Evolutionary conservation across 148 eudicot species (phyloP), one percentile per base, ranked within the genome.

Genomic region (Talinum fruticosum): DNA sequence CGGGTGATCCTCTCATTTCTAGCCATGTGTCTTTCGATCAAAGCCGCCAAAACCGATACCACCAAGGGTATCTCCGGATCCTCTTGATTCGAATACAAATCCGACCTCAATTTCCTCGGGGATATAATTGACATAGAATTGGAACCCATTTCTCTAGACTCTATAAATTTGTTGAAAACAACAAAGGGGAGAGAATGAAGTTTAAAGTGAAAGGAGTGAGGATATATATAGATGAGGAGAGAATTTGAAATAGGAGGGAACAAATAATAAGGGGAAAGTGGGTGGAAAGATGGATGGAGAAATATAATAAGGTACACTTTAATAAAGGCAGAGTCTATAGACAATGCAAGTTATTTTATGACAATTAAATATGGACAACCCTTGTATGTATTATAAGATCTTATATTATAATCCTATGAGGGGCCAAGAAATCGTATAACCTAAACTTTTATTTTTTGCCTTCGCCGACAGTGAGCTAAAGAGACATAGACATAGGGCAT

Each of bases 1-100:
- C 81, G 87, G 26, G 81, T 76, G 34, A 90, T 87, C 67, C 97
- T 89, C 79, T 83, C 87, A 32, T 96, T 96, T 32, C 97, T 88
- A 0, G 90, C 86, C 81, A 96, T 73, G 38, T 88, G 92, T 73
- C 99, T 85, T 66, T 93, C 93, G 8, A 96, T 90, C 5, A 96
- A 82, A 21, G 99, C 94, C 28, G 99, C 90, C 13, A 96, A 88
- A 37, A 96, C 99, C 8, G 97, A 91, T 32, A 96, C 90, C 15
- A 93, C 99, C 74, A 91, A 65, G 45, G 99, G 99, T 8, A 57
- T 88, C 67, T 83, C 84, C 65, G 94, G 71, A 78, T 89, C 87
- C 65, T 90, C 83, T 45, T 85, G 82, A 77, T 87, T 84, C 8
- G 96, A 90, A 74, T 93, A 90, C 6, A 96, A 74, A 78, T 96